Base-by-base conservation (phyloP, 2,329 filamentous ascomycete species). In the Fusarium multiceps region DNA sequence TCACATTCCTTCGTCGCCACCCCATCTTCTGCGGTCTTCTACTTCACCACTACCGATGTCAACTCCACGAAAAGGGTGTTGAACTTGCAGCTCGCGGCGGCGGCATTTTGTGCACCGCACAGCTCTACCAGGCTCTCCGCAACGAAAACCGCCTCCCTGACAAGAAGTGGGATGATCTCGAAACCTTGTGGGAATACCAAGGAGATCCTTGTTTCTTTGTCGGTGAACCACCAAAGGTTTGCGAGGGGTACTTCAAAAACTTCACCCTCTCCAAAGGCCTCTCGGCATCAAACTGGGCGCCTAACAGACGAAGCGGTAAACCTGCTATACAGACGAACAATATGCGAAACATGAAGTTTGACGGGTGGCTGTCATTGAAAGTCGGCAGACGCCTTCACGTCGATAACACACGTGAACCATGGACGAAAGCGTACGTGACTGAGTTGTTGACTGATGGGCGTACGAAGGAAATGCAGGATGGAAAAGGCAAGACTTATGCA, bases 101-200 rank as follows among this genome's bases (percentile, higher is more conserved):
- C 11, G 64, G 63, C 6, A 32, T 76, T 2, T 61, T 76, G 65
- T 32, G 16, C 20, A 63, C 47, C 0, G 54, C 63, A 4, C 71
- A 76, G 55, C 53, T 75, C 6, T 74, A 75, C 18, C 69, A 74
- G 6, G 74, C 74, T 18, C 67, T 76, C 2, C 66, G 37, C 6
- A 51, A 70, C 14, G 72, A 75, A 48, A 48, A 57, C 1, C 58
- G 72, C 1, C 53, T 76, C 8, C 7, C 53, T 0, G 7, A 62
- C 0, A 27, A 46, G 4, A 45, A 23, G 1, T 75, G 70, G 73
- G 61, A 71, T 4, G 69, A 73, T 18, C 45, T 72, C 1, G 61
- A 69, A 6, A 53, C 50, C 0, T 42, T 74, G 2, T 69, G 66
- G 55, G 28, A 45, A 25, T 55, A 62, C 13, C 72, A 76, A 32